Percentiles rank a stretch among this genome's conserved stretches.
Conservation (phyloP, 2,329 filamentous ascomycete genomes). For the Penicillium sp. region DNA sequence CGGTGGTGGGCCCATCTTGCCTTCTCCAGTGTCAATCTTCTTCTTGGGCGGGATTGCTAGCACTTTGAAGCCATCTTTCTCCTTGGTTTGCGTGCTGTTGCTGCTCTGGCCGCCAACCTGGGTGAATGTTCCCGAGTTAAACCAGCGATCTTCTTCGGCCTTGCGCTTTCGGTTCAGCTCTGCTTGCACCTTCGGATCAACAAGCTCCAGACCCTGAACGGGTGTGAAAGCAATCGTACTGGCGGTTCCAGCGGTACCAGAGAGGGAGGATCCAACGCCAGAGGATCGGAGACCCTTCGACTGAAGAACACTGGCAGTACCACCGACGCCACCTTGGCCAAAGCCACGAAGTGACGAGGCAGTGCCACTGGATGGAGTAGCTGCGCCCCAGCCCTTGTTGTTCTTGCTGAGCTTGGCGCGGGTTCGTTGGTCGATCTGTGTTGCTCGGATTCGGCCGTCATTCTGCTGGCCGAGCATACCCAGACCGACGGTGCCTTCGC, state of each 20-base stretch:
- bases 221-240: conserved; percentile 91
- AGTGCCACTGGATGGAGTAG: conserved; percentile 57
- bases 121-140: conserved; percentile 95
- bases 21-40: conserved; percentile 64
- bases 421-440: conserved; percentile 90
- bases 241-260: conserved; percentile 67
- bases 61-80: conserved; percentile 73
- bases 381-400: conserved; percentile 87
- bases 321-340: conserved; percentile 58
- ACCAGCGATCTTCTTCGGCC: conserved; percentile 92
- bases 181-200: conserved; percentile 86
- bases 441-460: conserved; percentile 81
- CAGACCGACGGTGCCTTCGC: conserved; percentile 79
- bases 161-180: conserved; percentile 88
- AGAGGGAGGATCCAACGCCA: conserved; percentile 72
- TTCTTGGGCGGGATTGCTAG: conserved; percentile 72
- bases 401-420: conserved; percentile 91
- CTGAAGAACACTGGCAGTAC: conserved; percentile 66
- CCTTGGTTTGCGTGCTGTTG: conserved; percentile 30
- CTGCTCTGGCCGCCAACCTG: conserved; percentile 60
- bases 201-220: conserved; percentile 89
- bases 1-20: conserved; percentile 52
- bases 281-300: conserved; percentile 76
- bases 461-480: conserved; percentile 92
- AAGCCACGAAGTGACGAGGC: conserved; percentile 82